These are phyloP conservation scores for Sugiyamaella boreocaroliniensis DNA, from an alignment of 805 yeast genomes.

Conservation along the genomic window DNA sequence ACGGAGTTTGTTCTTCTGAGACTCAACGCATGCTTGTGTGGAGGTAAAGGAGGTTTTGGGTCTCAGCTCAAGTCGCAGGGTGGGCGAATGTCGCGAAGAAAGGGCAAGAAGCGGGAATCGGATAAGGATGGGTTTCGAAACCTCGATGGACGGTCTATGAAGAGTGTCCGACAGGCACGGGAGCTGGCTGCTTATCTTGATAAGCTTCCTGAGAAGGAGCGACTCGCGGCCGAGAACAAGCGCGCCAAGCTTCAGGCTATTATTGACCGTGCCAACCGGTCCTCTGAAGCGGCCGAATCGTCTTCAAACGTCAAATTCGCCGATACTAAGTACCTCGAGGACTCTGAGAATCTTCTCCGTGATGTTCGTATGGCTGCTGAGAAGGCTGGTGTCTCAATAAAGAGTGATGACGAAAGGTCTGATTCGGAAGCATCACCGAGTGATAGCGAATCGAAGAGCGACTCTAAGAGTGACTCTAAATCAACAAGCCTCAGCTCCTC, in stretches of 20 bases:
- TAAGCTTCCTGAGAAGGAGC: slow-evolving; percentile 13
- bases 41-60: slow-evolving; percentile 52
- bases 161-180: slow-evolving; percentile 33
- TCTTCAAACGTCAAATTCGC: slow-evolving; percentile 30
- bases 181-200: slow-evolving; percentile 30
- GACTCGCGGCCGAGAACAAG: slow-evolving; percentile 27
- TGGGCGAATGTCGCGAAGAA: slow-evolving; percentile 31
- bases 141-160: slow-evolving; percentile 37
- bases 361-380: neutral
- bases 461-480: neutral
- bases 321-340: slow-evolving; percentile 35
- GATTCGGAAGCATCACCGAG: neutral
- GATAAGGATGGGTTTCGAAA: slow-evolving; percentile 35
- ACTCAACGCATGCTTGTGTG: slow-evolving; percentile 32
- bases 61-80: slow-evolving; percentile 38
- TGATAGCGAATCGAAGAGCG: neutral
- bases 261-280: slow-evolving; percentile 15
- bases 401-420: neutral
- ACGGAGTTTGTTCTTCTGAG: slow-evolving; percentile 9
- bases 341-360: slow-evolving; percentile 30
- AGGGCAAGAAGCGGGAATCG: slow-evolving; percentile 14
- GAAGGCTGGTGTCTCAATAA: slow-evolving; percentile 1
- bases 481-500: neutral
- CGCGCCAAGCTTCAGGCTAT: slow-evolving; percentile 34
- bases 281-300: slow-evolving; percentile 13